Evolutionary conservation across 164 flowering plant species (phyloP).

Genomic region (Dillenia suffruticosa): DNA sequence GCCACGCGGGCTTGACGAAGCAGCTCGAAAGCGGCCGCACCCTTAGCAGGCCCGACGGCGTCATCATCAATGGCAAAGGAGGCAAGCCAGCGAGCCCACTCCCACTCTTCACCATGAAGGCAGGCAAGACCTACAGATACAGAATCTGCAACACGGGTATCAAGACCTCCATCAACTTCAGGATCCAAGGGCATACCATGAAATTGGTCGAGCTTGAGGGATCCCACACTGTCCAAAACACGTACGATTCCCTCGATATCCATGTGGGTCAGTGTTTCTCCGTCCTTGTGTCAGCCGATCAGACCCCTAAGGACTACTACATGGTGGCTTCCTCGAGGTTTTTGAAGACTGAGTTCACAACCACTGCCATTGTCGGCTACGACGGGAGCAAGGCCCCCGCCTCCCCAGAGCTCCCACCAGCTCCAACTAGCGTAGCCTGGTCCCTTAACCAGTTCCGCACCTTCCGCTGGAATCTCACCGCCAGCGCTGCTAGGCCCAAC

Average conservation of each 20-base stretch:
- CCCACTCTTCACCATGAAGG: constrained; percentile 35
- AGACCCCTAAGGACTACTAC: constrained; percentile 47
- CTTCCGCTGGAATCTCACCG: constrained; percentile 61
- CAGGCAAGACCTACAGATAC: constrained; percentile 52
- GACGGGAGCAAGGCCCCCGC: constrained; percentile 27
- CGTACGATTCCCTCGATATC: constrained; percentile 47
- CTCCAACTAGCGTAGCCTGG: constrained; percentile 51
- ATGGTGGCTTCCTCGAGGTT: constrained; percentile 54
- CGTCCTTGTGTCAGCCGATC: constrained; percentile 41
- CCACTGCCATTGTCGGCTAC: constrained; percentile 41
- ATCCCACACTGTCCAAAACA: constrained; percentile 50
- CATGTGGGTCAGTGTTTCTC: constrained; percentile 57
- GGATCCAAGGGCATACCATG: constrained; percentile 53
- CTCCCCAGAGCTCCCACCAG: constrained; percentile 26
- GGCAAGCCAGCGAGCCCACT: constrained; percentile 27
- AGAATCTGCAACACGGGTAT: constrained; percentile 56
- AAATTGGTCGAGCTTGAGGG: constrained; percentile 62
- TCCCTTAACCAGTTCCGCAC: constrained; percentile 63
- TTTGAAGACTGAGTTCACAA: constrained; percentile 20
- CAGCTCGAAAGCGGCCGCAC: constrained; percentile 31
- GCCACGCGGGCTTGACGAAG: constrained; percentile 27
- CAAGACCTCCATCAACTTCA: constrained; percentile 44
- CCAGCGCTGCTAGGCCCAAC: constrained; percentile 69
- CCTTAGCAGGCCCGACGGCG: constrained; percentile 39
- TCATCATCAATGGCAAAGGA: constrained; percentile 46